Evolutionary conservation across 1,139 yeast species (phyloP).

Genomic region (Hyphopichia khmerensis): DNA sequence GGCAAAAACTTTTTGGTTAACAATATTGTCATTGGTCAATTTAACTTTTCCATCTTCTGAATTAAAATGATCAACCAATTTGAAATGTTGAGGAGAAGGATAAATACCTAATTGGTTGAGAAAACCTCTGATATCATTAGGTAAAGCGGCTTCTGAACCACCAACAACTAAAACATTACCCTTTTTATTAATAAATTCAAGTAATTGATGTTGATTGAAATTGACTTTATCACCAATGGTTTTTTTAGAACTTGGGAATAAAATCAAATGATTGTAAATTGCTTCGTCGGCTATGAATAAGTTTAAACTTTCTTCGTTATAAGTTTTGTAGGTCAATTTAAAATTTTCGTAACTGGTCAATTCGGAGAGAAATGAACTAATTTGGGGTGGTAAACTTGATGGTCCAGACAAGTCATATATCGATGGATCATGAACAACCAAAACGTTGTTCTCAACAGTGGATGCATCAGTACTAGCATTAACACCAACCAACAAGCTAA

Average conservation of each 20-base stretch:
- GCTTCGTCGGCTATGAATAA: constrained; percentile 27
- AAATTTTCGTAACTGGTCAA: constrained; percentile 18
- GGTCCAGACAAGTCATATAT: constrained; percentile 20
- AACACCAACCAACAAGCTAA: not conserved
- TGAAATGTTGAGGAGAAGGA: constrained; percentile 77
- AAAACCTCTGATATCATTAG: constrained; percentile 67
- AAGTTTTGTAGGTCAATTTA: constrained; percentile 24
- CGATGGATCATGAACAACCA: constrained; percentile 34
- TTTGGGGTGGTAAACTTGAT: constrained; percentile 14
- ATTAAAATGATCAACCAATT: constrained; percentile 66
- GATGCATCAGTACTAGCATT: not conserved
- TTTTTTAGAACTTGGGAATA: constrained; percentile 41
- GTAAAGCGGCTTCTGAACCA: constrained; percentile 37
- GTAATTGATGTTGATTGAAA: constrained; percentile 31
- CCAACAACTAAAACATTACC: constrained; percentile 77
- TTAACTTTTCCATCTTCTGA: constrained; percentile 24
- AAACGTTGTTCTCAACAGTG: constrained; percentile 14
- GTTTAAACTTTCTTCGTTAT: constrained; percentile 24
- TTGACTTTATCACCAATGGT: constrained; percentile 28
- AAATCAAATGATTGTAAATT: constrained; percentile 31
- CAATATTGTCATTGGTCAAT: constrained; percentile 22
- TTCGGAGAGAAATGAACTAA: constrained; percentile 19
- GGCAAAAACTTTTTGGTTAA: constrained; percentile 19
- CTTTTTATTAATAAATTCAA: constrained; percentile 57
- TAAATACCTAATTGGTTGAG: constrained; percentile 80